These are phyloP conservation scores for Rosa persica DNA, from an alignment of 306 rosid species.

Conservation along the genomic window DNA sequence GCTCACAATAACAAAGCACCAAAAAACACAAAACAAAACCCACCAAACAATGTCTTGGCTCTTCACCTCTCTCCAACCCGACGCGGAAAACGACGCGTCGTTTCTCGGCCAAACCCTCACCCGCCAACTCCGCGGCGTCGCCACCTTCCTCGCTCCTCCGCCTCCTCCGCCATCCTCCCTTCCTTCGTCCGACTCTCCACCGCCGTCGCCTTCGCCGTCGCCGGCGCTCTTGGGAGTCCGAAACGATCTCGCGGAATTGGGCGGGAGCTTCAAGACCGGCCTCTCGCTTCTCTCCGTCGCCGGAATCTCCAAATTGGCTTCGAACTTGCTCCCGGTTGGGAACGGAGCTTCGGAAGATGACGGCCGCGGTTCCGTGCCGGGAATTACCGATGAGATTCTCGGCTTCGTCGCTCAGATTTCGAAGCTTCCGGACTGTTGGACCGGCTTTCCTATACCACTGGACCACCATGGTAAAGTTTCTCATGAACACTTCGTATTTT, in stretches of 20 bases:
- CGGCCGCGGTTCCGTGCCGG: conserved; percentile 40
- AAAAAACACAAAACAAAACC: neutral
- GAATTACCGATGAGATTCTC: conserved; percentile 70
- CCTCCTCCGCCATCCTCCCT: conserved; percentile 42
- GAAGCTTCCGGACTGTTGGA: conserved; percentile 71
- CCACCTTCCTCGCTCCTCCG: conserved; percentile 76
- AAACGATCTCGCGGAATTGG: conserved; percentile 87
- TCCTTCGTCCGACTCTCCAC: conserved; percentile 72
- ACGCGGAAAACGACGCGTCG: conserved; percentile 53
- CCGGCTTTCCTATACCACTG: conserved; percentile 69
- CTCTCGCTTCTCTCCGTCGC: conserved; percentile 73
- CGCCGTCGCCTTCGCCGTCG: conserved; percentile 47
- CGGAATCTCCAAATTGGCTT: conserved; percentile 72
- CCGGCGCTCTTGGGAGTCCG: conserved; percentile 63
- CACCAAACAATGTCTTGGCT: conserved; percentile 74
- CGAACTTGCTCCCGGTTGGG: conserved; percentile 54
- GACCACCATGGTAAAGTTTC: conserved; percentile 52
- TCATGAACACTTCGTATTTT: neutral
- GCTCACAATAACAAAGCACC: neutral
- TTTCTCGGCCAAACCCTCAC: conserved; percentile 44
- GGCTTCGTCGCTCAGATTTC: conserved; percentile 65
- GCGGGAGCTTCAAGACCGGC: conserved; percentile 74
- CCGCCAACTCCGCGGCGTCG: conserved; percentile 74
- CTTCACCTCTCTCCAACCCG: conserved; percentile 52
- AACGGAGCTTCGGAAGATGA: conserved; percentile 12